Base-by-base conservation (phyloP, 148 eudicot genomes). In the Rheum nobile region DNA sequence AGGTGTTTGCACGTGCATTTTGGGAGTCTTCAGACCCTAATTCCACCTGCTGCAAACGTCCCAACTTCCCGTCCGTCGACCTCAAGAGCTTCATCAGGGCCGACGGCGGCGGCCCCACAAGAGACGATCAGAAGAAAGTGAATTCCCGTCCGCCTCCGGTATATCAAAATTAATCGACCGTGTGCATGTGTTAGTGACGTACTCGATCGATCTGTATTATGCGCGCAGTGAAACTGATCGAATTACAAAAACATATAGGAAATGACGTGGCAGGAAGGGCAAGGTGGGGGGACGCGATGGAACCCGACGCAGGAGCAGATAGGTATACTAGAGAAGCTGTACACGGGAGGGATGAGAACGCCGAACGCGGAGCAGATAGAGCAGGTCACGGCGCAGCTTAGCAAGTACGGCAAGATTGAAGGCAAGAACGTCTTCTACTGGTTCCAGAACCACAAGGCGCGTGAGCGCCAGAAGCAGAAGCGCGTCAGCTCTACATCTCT, bases 1-100 rank as follows among this genome's bases (percentile, higher is more conserved):
- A 88, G 89, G 93, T 91, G 75, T 86, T 84, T 77, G 78, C 97
- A 86, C 90, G 92, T 83, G 97, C 87, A n/a, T 29, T 89, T 48
- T 91, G 92, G 95, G 91, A 88, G 65, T 55, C 61, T 24, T 31
- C 54, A 28, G 47, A 74, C 12, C 76, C 52, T 21, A 31, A 54
- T 14, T 2, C 16, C 28, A 28, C 48, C 24, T 87, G 84, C 24
- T 87, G 84, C 77, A 92, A 92, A 34, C 75, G 82, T 31, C 95
- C 98, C 41, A 87, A 87, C 79, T 71, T 78, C 72, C 31, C 73
- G 6, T 12, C 79, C 39, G 84, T 93, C 52, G 98, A 93, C 76
- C 86, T 93, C 24, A 91, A 91, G 88, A 89, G 92, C 85, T 93
- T 93, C 85, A 88, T 93, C 69, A 79, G 84, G 71, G 92, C 94